Percentiles rank a stretch among this genome's conserved stretches.
These are phyloP conservation scores for Chenopodium berlandieri DNA, from an alignment of 148 eudicot species.

Conservation along the genomic window DNA sequence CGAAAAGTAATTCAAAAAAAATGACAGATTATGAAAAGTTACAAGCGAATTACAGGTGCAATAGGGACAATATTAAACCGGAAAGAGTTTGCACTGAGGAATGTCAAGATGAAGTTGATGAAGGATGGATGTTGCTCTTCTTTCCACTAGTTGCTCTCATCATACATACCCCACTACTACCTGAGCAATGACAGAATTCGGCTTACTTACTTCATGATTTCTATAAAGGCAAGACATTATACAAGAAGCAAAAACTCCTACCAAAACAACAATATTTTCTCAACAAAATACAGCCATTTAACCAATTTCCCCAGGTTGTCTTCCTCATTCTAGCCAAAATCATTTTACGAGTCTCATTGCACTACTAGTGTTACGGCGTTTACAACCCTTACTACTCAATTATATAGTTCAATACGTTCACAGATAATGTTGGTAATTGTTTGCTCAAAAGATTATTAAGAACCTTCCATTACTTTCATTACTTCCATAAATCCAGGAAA, in stretches of 20 bases:
- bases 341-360: not conserved
- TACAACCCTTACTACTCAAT: not conserved
- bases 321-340: not conserved
- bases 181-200: constrained; percentile 32
- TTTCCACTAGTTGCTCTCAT: constrained; percentile 87
- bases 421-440: not conserved
- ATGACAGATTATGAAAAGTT: too few species aligned
- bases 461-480: not conserved
- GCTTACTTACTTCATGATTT: not conserved
- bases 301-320: not conserved
- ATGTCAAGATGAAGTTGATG: constrained; percentile 69
- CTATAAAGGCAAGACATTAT: not conserved
- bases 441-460: not conserved
- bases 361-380: not conserved
- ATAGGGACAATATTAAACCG: constrained; percentile 72
- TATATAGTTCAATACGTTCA: not conserved
- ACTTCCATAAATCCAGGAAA: not conserved
- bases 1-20: not conserved
- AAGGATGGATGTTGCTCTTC: constrained; percentile 79
- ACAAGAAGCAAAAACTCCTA: not conserved
- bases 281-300: not conserved
- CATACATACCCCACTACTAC: constrained; percentile 74
- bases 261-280: not conserved
- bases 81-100: constrained; percentile 67
- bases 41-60: constrained; percentile 59